A percentile compares a stretch with the other conserved stretches of the same genome.
Conservation (phyloP, 192 early-diverging fungal genomes). For the Coemansia sp. region DNA sequence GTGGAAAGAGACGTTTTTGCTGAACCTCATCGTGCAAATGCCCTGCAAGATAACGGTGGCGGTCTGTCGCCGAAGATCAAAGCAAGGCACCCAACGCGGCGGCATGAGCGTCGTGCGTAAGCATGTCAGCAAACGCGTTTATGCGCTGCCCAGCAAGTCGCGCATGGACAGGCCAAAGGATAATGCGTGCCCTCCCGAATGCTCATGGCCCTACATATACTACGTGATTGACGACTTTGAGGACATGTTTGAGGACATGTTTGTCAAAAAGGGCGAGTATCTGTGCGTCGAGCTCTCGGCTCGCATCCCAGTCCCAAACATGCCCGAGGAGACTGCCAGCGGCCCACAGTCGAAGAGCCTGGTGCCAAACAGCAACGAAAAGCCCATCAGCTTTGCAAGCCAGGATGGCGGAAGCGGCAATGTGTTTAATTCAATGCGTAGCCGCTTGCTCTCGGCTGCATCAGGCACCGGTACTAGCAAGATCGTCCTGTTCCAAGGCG, state of each 20-base stretch:
- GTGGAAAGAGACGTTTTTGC: conserved; percentile 91
- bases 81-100: conserved; percentile 54
- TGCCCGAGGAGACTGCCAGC: conserved; percentile 35
- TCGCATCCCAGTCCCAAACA: conserved; percentile 60
- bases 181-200: conserved; percentile 85
- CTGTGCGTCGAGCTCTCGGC: conserved; percentile 88
- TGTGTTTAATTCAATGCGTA: conserved; percentile 50
- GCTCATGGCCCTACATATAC: conserved; percentile 88
- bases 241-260: conserved; percentile 83
- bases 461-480: conserved; percentile 56
- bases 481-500: conserved; percentile 90
- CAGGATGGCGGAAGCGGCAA: conserved; percentile 25
- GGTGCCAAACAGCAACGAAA: conserved; percentile 25
- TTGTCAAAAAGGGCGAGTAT: conserved; percentile 82
- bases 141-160: conserved; percentile 87
- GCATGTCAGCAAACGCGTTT: conserved; percentile 72
- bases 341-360: conserved; percentile 22
- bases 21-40: conserved; percentile 89
- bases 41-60: conserved; percentile 89
- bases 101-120: conserved; percentile 74
- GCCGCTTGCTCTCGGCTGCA: conserved; percentile 55
- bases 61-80: conserved; percentile 68
- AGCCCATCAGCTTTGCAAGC: conserved; percentile 47
- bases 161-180: conserved; percentile 76
- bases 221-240: conserved; percentile 94